Percentiles rank a stretch among this genome's conserved stretches.
Conservation (phyloP, 2,329 filamentous ascomycete species). For the Neonectria punicea region DNA sequence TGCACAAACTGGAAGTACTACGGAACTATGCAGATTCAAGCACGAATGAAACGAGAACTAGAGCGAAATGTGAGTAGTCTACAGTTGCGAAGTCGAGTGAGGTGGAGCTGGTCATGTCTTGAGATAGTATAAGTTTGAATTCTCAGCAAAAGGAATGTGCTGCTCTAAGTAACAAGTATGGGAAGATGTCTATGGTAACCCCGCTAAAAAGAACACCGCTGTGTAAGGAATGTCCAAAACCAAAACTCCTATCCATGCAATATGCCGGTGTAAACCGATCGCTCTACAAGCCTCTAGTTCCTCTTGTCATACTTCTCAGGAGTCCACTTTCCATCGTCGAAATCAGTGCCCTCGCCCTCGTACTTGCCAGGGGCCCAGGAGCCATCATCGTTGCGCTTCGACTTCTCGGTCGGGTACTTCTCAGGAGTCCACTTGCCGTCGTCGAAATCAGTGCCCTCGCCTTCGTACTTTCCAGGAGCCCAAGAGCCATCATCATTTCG, state of each 20-base stretch:
- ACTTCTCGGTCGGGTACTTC: too few species aligned
- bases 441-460: not conserved
- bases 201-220: not conserved
- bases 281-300: not conserved
- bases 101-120: not conserved
- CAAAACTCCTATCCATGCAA: not conserved
- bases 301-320: not conserved
- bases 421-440: conserved; percentile 8
- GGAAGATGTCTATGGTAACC: not conserved
- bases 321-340: conserved; percentile 12
- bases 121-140: not conserved
- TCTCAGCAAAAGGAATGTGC: not conserved
- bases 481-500: conserved; percentile 2
- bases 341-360: not conserved
- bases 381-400: not conserved
- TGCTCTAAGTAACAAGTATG: not conserved
- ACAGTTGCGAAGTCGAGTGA: too few species aligned
- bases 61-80: too few species aligned
- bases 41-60: too few species aligned
- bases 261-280: not conserved
- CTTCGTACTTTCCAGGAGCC: conserved; percentile 15
- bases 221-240: not conserved
- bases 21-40: not conserved
- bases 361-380: conserved; percentile 19
- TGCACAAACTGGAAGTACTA: not conserved